Evolutionary conservation across 805 yeast genomes (phyloP).

Genomic region (Yamadazyma olivae): DNA sequence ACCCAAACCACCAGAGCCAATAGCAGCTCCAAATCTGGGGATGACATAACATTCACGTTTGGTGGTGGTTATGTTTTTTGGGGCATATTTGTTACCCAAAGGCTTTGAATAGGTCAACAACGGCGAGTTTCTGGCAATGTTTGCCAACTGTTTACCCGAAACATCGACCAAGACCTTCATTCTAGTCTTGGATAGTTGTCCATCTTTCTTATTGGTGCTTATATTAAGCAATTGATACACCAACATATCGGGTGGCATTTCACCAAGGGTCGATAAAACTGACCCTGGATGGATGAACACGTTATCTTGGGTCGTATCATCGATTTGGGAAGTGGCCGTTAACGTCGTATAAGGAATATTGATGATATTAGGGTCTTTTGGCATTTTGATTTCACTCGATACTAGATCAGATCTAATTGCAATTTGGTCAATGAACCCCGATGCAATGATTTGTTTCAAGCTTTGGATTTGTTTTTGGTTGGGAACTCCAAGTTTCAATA

Average conservation of each 20-base stretch:
- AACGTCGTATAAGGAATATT: slow-evolving; percentile 62
- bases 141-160: slow-evolving; percentile 69
- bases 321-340: slow-evolving; percentile 38
- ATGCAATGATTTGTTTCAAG: slow-evolving; percentile 85
- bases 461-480: slow-evolving; percentile 66
- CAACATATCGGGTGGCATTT: slow-evolving; percentile 73
- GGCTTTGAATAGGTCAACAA: slow-evolving; percentile 87
- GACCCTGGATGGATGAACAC: slow-evolving; percentile 84
- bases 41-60: slow-evolving; percentile 86
- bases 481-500: slow-evolving; percentile 64
- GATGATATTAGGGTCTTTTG: slow-evolving; percentile 55
- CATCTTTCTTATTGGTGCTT: slow-evolving; percentile 45
- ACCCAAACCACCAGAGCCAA: slow-evolving; percentile 82
- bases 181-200: slow-evolving; percentile 46
- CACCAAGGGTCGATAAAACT: slow-evolving; percentile 56
- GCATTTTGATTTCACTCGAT: slow-evolving; percentile 57
- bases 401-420: slow-evolving; percentile 79
- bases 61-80: slow-evolving; percentile 59
- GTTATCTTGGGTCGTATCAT: slow-evolving; percentile 44
- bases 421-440: slow-evolving; percentile 90
- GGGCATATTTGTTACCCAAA: slow-evolving; percentile 84
- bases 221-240: slow-evolving; percentile 68
- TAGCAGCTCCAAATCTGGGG: slow-evolving; percentile 82
- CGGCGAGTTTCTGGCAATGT: slow-evolving; percentile 70
- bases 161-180: slow-evolving; percentile 78